Evolutionary conservation across 768 basidiomycete species (phyloP).

Genomic region (Tephrocybe rancida): DNA sequence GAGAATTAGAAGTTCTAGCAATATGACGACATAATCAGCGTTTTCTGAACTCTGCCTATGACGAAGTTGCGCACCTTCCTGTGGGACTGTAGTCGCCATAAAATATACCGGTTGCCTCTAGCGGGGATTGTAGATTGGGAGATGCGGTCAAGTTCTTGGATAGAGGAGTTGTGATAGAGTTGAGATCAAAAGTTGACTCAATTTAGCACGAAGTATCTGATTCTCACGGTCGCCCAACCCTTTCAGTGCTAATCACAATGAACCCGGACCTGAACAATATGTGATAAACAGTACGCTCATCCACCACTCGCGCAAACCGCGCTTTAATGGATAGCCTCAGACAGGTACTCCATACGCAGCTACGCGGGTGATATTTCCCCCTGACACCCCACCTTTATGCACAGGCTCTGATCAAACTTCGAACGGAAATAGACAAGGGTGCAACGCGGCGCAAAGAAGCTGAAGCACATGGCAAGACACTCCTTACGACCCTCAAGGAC

Average conservation of each 20-base stretch:
- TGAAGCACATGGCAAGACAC: constrained; percentile 21
- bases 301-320: constrained; percentile 3
- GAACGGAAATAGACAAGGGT: constrained; percentile 24
- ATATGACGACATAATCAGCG: constrained; percentile 24
- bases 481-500: constrained; percentile 20
- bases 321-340: constrained; percentile 13
- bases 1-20: constrained; percentile 85
- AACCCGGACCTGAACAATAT: not conserved
- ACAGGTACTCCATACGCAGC: constrained; percentile 4
- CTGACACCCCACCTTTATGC: not conserved
- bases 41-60: constrained; percentile 10
- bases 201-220: not conserved
- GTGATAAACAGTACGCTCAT: not conserved
- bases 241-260: not conserved
- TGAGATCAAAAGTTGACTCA: not conserved
- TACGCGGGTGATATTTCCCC: not conserved
- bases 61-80: constrained; percentile 61
- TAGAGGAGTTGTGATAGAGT: not conserved
- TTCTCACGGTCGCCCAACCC: constrained; percentile 24
- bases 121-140: not conserved
- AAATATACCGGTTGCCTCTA: constrained; percentile 9
- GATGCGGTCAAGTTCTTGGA: constrained; percentile 6
- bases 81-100: constrained; percentile 76
- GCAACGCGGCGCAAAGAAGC: constrained; percentile 27
- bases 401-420: constrained; percentile 26